Evolutionary conservation across 176 grass and related monocot species (phyloP), one percentile per base, ranked within the genome.

Genomic region (Thalia dealbata): DNA sequence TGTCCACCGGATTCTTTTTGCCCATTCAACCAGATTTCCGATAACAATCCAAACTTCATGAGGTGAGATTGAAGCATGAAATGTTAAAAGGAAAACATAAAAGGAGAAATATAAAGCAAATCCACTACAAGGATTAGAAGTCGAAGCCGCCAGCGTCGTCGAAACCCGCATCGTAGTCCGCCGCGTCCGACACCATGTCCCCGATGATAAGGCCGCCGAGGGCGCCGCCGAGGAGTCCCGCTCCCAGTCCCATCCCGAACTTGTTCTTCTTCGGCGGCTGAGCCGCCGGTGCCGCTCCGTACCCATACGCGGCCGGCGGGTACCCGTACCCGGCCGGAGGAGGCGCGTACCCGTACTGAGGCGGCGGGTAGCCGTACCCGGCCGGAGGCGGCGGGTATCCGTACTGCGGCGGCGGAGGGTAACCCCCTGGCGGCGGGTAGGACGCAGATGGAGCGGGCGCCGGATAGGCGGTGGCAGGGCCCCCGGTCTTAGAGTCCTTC

Each of bases 91-190:
- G 26, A 18, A 65, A 65, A 48, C 45, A 48, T 7, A 48, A 48
- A 48, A 48, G 6, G 6, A 48, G 11, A 48, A 48, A 48, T 8
- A 48, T 10, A 48, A 48, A 48, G 45, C 45, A 48, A 48, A 48
- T 48, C 45, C 10, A 48, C 45, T 48, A n/a, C 3, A 15, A 19
- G 14, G 8, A n/a, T 62, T 52, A 72, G 70, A 72, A 72, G 25
- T 70, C 71, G 19, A 76, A 71, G 21, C 67, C 71, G 0, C 79
- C 75, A 19, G 44, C 77, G 67, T 85, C 75, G 63, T 76, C 65
- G 7, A 87, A 23, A 16, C 82, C 89, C 3, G 69, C 93, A 42
- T 78, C 78, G 56, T 75, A 75, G 0, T 1, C 19, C 18, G 56
- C 29, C 14, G 56, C 21, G 12, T 75, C 73, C 73, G 38, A 61